Conservation (phyloP, 2,329 filamentous ascomycete species). For the Colletotrichum ledebouriae region DNA sequence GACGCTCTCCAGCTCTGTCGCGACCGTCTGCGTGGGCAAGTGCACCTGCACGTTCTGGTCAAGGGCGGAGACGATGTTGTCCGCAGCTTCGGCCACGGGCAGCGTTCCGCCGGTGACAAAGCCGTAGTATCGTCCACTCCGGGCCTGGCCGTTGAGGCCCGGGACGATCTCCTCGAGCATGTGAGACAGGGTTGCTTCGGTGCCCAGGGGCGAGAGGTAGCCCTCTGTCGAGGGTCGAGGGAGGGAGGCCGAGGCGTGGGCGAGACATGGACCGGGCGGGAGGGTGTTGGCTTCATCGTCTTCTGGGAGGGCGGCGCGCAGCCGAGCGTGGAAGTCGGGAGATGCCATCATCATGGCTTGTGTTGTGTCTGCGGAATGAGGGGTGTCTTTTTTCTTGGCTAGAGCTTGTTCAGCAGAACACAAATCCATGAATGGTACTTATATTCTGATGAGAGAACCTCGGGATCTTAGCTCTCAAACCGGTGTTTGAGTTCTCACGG, state of each 20-base stretch:
- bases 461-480: not conserved
- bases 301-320: slow-evolving; percentile 30
- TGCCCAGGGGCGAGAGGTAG: slow-evolving; percentile 52
- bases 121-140: slow-evolving; percentile 81
- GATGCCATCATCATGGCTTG: slow-evolving; percentile 27
- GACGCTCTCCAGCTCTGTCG: slow-evolving; percentile 81
- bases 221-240: slow-evolving; percentile 48
- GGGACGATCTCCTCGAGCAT: slow-evolving; percentile 63
- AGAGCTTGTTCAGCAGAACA: not conserved
- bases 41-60: slow-evolving; percentile 92
- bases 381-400: not conserved
- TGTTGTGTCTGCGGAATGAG: not conserved
- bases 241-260: slow-evolving; percentile 56
- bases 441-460: too few species aligned
- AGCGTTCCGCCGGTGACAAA: slow-evolving; percentile 89
- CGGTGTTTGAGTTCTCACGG: slow-evolving; percentile 23
- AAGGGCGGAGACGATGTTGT: slow-evolving; percentile 83
- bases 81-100: slow-evolving; percentile 83
- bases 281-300: slow-evolving; percentile 52
- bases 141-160: slow-evolving; percentile 75
- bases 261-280: slow-evolving; percentile 53
- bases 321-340: slow-evolving; percentile 32
- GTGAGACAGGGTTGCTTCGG: slow-evolving; percentile 56
- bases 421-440: not conserved
- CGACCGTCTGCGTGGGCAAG: slow-evolving; percentile 79